These are phyloP conservation scores for Nakaseomyces nivariensis DNA, from an alignment of 1,139 yeast species.

Conservation along the genomic window DNA sequence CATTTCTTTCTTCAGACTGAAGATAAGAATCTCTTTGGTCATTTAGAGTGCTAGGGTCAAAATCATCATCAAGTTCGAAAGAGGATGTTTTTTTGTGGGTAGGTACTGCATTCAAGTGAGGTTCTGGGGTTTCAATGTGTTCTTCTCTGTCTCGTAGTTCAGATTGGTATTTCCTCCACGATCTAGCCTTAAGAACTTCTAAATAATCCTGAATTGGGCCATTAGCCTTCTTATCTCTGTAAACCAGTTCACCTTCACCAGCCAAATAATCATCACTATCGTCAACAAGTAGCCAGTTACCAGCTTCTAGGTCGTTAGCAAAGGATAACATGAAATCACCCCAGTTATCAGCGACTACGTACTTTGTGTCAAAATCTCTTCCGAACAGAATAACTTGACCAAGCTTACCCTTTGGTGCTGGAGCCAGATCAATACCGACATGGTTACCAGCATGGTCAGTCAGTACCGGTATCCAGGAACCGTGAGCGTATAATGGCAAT, in stretches of 20 bases:
- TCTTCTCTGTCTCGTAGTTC: slow-evolving; percentile 1
- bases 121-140: background rate
- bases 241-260: slow-evolving; percentile 69
- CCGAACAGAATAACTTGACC: slow-evolving; percentile 89
- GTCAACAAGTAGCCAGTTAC: slow-evolving; percentile 58
- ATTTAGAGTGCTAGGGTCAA: background rate
- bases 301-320: slow-evolving; percentile 76
- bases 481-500: slow-evolving; percentile 69
- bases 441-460: slow-evolving; percentile 87
- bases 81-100: slow-evolving; percentile 2
- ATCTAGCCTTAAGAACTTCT: slow-evolving; percentile 47
- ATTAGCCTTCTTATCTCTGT: slow-evolving; percentile 41
- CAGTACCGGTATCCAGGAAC: slow-evolving; percentile 82
- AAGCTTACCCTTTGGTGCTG: slow-evolving; percentile 61
- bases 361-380: slow-evolving; percentile 79
- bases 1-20: background rate
- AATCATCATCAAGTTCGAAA: slow-evolving; percentile 2
- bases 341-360: slow-evolving; percentile 68
- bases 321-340: slow-evolving; percentile 72
- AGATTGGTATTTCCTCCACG: slow-evolving; percentile 22
- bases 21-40: background rate
- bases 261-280: slow-evolving; percentile 46
- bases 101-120: background rate
- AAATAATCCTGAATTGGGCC: slow-evolving; percentile 50
- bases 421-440: slow-evolving; percentile 80